Evolutionary conservation across 768 basidiomycete genomes (phyloP), one percentile per base, ranked within the genome.

Genomic region (Tephrocybe sp.): DNA sequence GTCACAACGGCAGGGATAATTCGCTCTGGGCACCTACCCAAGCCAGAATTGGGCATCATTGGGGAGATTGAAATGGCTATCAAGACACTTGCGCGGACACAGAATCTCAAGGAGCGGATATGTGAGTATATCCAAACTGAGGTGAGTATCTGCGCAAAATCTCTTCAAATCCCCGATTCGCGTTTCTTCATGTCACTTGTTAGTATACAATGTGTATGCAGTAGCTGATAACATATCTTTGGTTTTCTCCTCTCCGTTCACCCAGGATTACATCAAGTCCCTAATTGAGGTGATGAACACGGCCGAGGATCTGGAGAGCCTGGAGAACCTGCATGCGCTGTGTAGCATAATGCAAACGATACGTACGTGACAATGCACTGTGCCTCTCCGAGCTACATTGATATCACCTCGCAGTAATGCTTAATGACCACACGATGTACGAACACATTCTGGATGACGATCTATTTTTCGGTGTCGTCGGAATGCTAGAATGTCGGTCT

Each of bases 391-490:
- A 41, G 12, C 27, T 34, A 41, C 25, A 34, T 48, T 58, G 42
- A 58, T 44, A 26, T 36, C 27, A 19, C 53, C 47, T 39, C 51
- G 15, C 62, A 97, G 94, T 99, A 55, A 83, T 92, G 76, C 79
- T 98, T 62, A 98, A 98, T 65, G 97, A 99, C 67, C 93, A 94
- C 65, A 78, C 77, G 32, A 81, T 99, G 66, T 95, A 95, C 65
- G 96, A 99, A 69, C 89, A 94, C 64, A 88, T 99, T 56, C 78
- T 98, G 31, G 87, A 92, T 48, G 95, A 98, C 61, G 89, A 94
- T 30, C 71, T 93, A 45, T 98, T 97, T 70, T 81, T 89, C 56
- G 93, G 92, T 41, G 90, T 98, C 40, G 83, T 95, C 34, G 94
- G 95, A 38, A 96, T 98, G 78, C 83, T 99, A 54, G 97, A 99